These are phyloP conservation scores for Dysphania ambrosioides DNA, from an alignment of 148 eudicot genomes.

Conservation along the genomic window DNA sequence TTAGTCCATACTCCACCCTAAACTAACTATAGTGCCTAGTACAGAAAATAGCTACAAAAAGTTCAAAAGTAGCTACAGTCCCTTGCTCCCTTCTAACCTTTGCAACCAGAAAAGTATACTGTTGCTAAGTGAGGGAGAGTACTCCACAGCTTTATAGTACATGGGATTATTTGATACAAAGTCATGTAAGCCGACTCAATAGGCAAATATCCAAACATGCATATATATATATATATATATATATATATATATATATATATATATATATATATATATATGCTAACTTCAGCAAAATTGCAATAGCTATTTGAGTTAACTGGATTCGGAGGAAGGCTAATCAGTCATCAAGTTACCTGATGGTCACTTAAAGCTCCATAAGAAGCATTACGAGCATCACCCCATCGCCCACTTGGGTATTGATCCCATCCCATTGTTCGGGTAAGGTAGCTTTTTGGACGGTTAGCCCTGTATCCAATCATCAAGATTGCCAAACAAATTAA, in stretches of 20 bases:
- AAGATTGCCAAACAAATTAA: constrained; percentile 15
- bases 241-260: too few species aligned
- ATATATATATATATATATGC: too few species aligned
- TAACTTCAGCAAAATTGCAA: background rate
- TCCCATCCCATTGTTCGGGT: constrained; percentile 87
- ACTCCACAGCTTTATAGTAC: background rate
- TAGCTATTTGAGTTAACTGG: background rate
- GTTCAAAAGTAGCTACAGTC: background rate
- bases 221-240: too few species aligned
- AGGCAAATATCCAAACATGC: background rate
- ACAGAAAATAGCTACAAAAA: background rate
- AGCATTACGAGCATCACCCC: constrained; percentile 85
- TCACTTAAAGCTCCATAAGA: constrained; percentile 88
- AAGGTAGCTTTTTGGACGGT: constrained; percentile 94
- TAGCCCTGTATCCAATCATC: constrained; percentile 61
- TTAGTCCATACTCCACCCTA: background rate
- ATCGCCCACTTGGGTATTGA: constrained; percentile 83
- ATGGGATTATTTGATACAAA: background rate
- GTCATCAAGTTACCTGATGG: constrained; percentile 59
- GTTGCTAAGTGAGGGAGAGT: background rate
- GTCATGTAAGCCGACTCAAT: background rate
- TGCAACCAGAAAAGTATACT: background rate
- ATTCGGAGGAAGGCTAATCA: background rate
- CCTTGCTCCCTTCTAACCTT: background rate
- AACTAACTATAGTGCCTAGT: background rate